Base-by-base conservation (phyloP, 345 rosid species). In the Salix brachista region DNA sequence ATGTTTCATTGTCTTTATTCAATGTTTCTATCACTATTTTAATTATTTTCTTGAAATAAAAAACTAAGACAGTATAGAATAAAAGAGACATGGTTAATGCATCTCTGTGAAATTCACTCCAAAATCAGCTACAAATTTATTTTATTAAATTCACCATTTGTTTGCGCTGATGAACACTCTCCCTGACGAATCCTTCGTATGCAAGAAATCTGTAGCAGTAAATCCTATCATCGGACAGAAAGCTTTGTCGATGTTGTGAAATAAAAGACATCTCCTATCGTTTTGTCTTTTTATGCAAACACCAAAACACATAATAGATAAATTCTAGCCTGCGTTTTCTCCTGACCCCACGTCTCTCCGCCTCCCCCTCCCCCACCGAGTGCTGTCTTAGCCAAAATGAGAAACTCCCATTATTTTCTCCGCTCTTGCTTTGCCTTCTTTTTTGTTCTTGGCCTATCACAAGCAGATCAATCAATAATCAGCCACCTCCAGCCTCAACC, bases 401-500 rank as follows among this genome's bases (percentile, higher is more conserved):
- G 58, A 61, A 75, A 80, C 21, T 66, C 76, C 56, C 62, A 60
- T 75, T 50, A 6, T 7, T 50, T 48, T 56, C 16, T 80, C 39
- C 60, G 86, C 69, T 14, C 82, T 61, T 81, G 14, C 77, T 60
- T 83, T 65, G 78, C 79, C 61, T 82, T 75, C 11, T 19, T 74
- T 18, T 65, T 85, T 8, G 2, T 76, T 18, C 56, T 83, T 17
- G 2, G 21, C 70, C 13, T 67, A 48, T 80, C 80, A 4, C 76
- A 75, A 65, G 78, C 87, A 34, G 79, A 83, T 74, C 70, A 58
- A 58, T 58, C 64, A 23, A 58, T n/a, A n/a, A 58, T 87, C 0
- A 76, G 8, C 68, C 70, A 30, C 62, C 72, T 75, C 14, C 69
- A 83, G 67, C 91, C 92, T 75, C 90, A 79, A 41, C 82, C 86